Base-by-base conservation (phyloP, 768 basidiomycete species). In the Tremella fuciformis region DNA sequence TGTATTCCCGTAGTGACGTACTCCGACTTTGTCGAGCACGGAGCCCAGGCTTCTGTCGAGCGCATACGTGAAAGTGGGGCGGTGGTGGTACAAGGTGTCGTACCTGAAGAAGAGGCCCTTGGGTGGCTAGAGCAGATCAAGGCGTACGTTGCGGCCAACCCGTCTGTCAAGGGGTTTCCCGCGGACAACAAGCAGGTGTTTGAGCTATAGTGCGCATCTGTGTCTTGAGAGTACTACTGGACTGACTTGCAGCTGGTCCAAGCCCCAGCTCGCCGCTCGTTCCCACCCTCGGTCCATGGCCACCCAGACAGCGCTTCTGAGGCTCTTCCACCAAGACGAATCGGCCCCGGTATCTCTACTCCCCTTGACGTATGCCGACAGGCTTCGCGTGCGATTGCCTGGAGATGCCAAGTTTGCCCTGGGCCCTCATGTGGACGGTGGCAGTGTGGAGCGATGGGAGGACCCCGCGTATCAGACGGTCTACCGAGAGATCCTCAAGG, bases 361-460 rank as follows among this genome's bases (percentile, higher is more conserved):
- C 2, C 86, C 87, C 0, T 76, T 89, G n/a, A 83, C 84, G 0
- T 90, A 90, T 74, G 87, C 84, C 58, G 88, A 91, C 75, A 81
- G 88, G 6, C 77, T 89, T 11, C 81, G 88, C 1, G 87, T 89
- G 48, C 82, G 89, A 4, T 81, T 80, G 25, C 86, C 88, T 0
- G 89, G 88, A 0, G 88, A 88, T 60, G 75, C 80, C 13, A 80
- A 81, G 49, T 89, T 89, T 68, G 81, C 83, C 0, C 77, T 89
- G 1, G 86, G 84, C 0, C 84, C 86, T 4, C 84, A 84, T 58
- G 82, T 58, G 79, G 86, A 78, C 83, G 88, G 88, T 7, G 88
- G 88, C 8, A 76, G 83, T 0, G 84, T 89, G 24, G 89, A 91
- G 73, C 80, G 89, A 13, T 74, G 76, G 76, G 74, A 75, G 55